A percentile compares a stretch with the other conserved stretches of the same genome.
Evolutionary conservation across 2,329 filamentous ascomycete species (phyloP).

Genomic region (Penicillium psychrosexuale): DNA sequence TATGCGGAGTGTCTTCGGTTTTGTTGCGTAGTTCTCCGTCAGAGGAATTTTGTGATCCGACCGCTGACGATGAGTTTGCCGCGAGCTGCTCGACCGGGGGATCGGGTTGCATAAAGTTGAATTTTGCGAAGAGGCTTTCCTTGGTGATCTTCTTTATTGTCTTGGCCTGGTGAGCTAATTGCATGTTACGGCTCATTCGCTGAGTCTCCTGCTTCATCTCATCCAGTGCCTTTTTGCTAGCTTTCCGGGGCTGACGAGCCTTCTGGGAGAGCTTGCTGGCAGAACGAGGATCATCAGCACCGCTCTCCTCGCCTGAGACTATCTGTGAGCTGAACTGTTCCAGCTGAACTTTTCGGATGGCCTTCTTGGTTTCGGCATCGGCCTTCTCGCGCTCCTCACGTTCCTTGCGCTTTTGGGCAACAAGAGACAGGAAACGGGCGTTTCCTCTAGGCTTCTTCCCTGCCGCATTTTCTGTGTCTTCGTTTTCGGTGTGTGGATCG

Average conservation of each 20-base stretch:
- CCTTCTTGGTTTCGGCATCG: conserved; percentile 43
- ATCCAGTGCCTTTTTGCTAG: conserved; percentile 89
- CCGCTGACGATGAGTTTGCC: conserved; percentile 37
- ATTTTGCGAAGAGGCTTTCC: conserved; percentile 74
- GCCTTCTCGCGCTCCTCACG: conserved; percentile 63
- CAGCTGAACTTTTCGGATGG: conserved; percentile 32
- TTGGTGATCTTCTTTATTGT: conserved; percentile 90
- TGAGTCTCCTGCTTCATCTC: conserved; percentile 96
- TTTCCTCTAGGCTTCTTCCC: conserved; percentile 41
- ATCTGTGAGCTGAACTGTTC: conserved; percentile 41
- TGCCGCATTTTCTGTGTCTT: conserved; percentile 25
- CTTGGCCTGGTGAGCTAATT: conserved; percentile 82
- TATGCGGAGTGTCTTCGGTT: conserved; percentile 65
- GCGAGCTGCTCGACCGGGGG: conserved; percentile 23
- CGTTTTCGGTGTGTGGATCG: conserved; percentile 21
- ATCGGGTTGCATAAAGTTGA: conserved; percentile 65
- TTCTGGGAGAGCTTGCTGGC: conserved; percentile 67
- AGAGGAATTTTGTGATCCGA: conserved; percentile 52
- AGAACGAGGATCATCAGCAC: conserved; percentile 60
- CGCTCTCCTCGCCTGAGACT: conserved; percentile 52
- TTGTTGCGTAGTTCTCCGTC: conserved; percentile 39
- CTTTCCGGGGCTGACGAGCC: conserved; percentile 68
- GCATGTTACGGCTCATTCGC: conserved; percentile 82
- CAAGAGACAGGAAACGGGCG: conserved; percentile 66
- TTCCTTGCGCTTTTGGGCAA: conserved; percentile 71